These are phyloP conservation scores for Begonia fuchsioides DNA, from an alignment of 306 rosid genomes.

Conservation along the genomic window DNA sequence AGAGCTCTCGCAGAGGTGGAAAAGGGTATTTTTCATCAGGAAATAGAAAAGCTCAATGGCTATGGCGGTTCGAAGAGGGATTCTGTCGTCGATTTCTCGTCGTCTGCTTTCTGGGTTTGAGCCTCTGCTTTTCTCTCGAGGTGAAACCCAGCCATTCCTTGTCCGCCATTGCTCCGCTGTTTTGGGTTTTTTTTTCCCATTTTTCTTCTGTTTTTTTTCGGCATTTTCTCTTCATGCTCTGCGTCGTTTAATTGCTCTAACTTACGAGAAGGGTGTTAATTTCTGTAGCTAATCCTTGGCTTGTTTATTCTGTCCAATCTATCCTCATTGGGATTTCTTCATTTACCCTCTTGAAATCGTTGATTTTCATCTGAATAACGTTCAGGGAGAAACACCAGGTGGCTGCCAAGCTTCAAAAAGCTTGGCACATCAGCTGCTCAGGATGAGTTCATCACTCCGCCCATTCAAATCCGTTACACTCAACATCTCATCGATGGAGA, in stretches of 20 bases:
- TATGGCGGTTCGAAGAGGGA: slow-evolving; percentile 61
- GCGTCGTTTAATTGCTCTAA: not conserved
- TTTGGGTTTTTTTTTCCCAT: not conserved
- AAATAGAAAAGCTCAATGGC: slow-evolving; percentile 5
- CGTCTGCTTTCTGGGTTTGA: slow-evolving; percentile 19
- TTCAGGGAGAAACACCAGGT: slow-evolving; percentile 37
- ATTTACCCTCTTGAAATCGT: not conserved
- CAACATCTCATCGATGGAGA: slow-evolving; percentile 67
- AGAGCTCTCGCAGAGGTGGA: too few species aligned
- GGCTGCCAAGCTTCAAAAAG: slow-evolving; percentile 19
- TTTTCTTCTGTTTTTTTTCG: not conserved
- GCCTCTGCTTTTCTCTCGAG: slow-evolving; percentile 45
- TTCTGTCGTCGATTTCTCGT: slow-evolving; percentile 43
- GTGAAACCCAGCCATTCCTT: slow-evolving; percentile 9
- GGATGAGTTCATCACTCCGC: slow-evolving; percentile 59
- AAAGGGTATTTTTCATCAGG: too few species aligned
- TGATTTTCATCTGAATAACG: slow-evolving; percentile 4
- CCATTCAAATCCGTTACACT: slow-evolving; percentile 42
- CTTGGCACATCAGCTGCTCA: slow-evolving; percentile 47
- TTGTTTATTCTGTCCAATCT: not conserved
- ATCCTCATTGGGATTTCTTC: not conserved
- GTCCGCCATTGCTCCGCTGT: not conserved
- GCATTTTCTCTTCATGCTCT: not conserved
- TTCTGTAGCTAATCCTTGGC: not conserved
- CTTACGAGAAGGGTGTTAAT: not conserved